Evolutionary conservation across 768 basidiomycete genomes (phyloP), one percentile per base, ranked within the genome.

Genomic region (Tubosaeta brunneosetosa): DNA sequence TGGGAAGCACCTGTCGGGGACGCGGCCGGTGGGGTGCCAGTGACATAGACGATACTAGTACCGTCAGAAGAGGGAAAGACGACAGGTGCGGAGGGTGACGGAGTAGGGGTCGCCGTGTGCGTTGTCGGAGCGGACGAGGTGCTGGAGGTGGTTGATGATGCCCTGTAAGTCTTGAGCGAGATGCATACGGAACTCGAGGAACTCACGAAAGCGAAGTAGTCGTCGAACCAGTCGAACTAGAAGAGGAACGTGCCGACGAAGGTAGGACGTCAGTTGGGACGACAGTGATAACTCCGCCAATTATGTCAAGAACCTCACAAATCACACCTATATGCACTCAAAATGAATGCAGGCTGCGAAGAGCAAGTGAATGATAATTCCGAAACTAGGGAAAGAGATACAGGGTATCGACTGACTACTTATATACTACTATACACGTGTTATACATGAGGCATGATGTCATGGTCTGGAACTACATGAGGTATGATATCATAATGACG

Each of bases 211-310:
- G 32, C 19, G 55, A 29, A 44, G 51, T 31, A n/a, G 49, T 53
- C 36, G 63, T 61, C 59, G 66, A 58, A 46, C 64, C 61, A 46
- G 64, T 53, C 55, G 62, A 61, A 52, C 66, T 62, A 62, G 58
- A 61, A 57, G 55, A 47, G 25, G 56, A 56, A 60, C 55, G 33
- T 41, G 47, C 55, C 49, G 50, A 63, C 59, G 66, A 47, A 40
- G 63, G 33, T 36, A 45, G 34, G 40, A 10, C n/a, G 44, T 47
- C 2, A 9, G 17, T 7, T 19, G 62, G 40, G 22, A 45, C 0
- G 38, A 61, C 16, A 43, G 56, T 62, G 42, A 59, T 61, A 34
- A 61, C 0, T 47, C 34, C 55, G 29, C 58, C n/a, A n/a, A n/a
- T n/a, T 43, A 22, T 22, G 22, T 22, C 22, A 22, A 3, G 3